Base-by-base conservation (phyloP, 1,284 basidiomycete genomes). In the Ceratobasidium sp. region DNA sequence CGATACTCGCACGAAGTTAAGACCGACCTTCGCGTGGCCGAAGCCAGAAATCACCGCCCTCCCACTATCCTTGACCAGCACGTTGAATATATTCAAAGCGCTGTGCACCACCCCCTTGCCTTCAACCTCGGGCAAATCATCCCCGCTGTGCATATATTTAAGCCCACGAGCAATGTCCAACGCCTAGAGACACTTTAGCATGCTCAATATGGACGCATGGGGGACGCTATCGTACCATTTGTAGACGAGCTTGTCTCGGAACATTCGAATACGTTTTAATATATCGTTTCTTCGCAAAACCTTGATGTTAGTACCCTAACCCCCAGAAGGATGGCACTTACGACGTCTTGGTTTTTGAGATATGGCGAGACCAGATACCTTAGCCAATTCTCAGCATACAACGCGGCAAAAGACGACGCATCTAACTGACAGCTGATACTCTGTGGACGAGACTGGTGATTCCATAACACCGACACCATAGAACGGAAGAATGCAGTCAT, bases 31-130 rank as follows among this genome's bases (percentile, higher is more conserved):
- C 2, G 66, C 30, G 41, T 68, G 66, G 6, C 66, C 66, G 23
- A 68, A 68, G 5, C 66, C 66, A 21, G 66, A 68, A 13, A 68
- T 68, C 2, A 68, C 66, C 1, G 56, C 56, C 5, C 56, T 53
- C 7, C 66, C 66, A 13, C 66, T 68, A 27, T 68, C 66, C n/a
- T 68, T 68, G 19, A 68, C 56, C 4, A 68, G 44, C 5, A 68
- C 33, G 29, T 68, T 57, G 54, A 25, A 58, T 8, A 57, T 56
- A 19, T 68, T 68, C 1, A 68, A 29, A 4, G 56, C 54, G 13
- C 54, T 50, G 42, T 68, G 66, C 5, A 68, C 66, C 2, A 68
- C 19, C 9, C 66, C 66, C 19, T 50, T 27, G 6, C 62, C 41
- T n/a, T n/a, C n/a, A n/a, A n/a, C n/a, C 5, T 68, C 33, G 25